These are phyloP conservation scores for Medicago ruthenica DNA, from an alignment of 306 rosid genomes.

Conservation along the genomic window DNA sequence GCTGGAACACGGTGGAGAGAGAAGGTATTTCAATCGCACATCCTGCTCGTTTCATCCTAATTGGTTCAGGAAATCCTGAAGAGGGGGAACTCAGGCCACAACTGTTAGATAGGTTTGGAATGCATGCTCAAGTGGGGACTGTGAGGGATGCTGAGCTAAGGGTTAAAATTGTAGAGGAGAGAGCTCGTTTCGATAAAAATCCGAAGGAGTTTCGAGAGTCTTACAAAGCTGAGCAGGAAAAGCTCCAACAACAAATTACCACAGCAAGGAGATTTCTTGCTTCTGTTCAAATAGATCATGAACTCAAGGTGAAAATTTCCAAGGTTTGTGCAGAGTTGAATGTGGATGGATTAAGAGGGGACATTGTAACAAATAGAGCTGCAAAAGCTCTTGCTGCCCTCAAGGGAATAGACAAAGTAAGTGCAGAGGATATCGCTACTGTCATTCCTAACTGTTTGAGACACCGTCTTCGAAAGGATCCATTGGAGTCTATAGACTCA, in stretches of 20 bases:
- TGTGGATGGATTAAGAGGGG: constrained; percentile 97
- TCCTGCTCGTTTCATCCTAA: constrained; percentile 91
- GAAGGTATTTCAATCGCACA: constrained; percentile 95
- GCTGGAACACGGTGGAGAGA: constrained; percentile 98
- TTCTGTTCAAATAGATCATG: constrained; percentile 71
- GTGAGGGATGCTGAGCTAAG: constrained; percentile 97
- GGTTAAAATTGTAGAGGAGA: constrained; percentile 97
- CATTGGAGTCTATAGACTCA: constrained; percentile 91
- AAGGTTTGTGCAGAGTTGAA: constrained; percentile 86
- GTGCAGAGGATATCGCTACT: constrained; percentile 82
- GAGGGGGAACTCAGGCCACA: constrained; percentile 99
- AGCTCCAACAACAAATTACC: constrained; percentile 72
- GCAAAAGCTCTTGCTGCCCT: constrained; percentile 91
- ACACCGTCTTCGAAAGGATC: constrained; percentile 96
- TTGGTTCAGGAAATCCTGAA: constrained; percentile 96
- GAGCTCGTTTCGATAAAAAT: constrained; percentile 73
- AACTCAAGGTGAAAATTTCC: constrained; percentile 87
- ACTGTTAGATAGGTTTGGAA: constrained; percentile 91
- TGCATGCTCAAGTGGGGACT: constrained; percentile 98
- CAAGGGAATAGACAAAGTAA: constrained; percentile 75
- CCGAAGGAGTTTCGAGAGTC: constrained; percentile 76
- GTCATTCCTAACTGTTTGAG: constrained; percentile 95
- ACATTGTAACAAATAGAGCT: constrained; percentile 87
- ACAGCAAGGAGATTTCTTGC: constrained; percentile 71
- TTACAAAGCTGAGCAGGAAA: constrained; percentile 73